Conservation (phyloP, 257 asterid species). For the Solanum clarkiae region DNA sequence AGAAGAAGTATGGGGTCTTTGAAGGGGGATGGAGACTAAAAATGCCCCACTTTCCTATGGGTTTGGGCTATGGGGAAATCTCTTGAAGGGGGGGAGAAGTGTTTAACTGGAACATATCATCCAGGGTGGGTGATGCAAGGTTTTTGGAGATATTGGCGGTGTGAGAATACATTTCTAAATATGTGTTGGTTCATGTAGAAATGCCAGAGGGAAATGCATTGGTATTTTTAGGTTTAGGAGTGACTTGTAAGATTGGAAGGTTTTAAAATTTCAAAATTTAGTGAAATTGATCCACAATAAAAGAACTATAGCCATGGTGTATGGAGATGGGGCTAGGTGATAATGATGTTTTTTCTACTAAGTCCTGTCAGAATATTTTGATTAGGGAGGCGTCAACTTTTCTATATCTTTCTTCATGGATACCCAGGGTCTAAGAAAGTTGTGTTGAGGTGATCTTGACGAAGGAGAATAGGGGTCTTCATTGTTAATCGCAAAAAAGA, state of each 20-base stretch:
- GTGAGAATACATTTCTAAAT: neutral
- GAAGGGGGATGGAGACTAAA: neutral
- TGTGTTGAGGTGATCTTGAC: neutral
- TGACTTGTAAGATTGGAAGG: neutral
- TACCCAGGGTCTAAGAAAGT: neutral
- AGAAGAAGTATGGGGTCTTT: neutral
- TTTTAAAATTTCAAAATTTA: neutral
- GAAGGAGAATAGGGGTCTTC: neutral
- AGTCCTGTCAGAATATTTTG: neutral
- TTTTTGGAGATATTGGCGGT: neutral
- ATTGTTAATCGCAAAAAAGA: neutral
- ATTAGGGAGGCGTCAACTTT: neutral
- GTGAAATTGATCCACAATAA: neutral
- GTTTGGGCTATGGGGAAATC: neutral
- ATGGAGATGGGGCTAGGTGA: neutral
- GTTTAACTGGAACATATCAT: neutral
- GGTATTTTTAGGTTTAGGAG: neutral
- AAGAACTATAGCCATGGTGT: neutral
- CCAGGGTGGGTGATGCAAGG: neutral
- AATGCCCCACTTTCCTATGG: neutral
- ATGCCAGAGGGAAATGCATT: neutral
- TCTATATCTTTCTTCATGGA: neutral
- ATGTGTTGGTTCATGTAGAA: neutral
- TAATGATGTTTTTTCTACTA: neutral
- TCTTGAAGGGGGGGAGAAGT: neutral